Base-by-base conservation (phyloP, 805 yeast genomes). In the Yarrowia yakushimensis region DNA sequence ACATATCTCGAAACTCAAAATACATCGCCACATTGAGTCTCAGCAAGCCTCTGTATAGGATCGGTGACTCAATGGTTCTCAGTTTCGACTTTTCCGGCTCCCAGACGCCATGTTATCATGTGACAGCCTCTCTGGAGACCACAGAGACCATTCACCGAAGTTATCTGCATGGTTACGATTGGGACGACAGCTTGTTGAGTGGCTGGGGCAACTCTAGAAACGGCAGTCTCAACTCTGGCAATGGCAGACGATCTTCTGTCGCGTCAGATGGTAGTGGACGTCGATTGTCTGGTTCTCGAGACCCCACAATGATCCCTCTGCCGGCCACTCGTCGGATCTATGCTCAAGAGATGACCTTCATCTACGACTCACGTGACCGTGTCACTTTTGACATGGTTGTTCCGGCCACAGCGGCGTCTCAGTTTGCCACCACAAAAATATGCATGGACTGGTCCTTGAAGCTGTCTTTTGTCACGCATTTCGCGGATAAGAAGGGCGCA, bases 51-150 rank as follows among this genome's bases (percentile, higher is more conserved):
- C 68, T 71, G 4, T 70, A 69, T 28, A 65, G 79, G 18, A 71
- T 77, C 4, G 80, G 84, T 1, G 85, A 81, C 43, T 76, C 77
- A 17, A 73, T 84, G 9, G 75, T 76, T 20, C 65, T 81, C 8
- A 69, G 67, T 18, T 68, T 78, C 42, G 77, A 72, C 65, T 76
- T 79, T 20, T 65, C 70, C 7, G 66, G 71, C 12, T 71, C 76
- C 1, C 65, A 63, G 2, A 59, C 43, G 1, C 45, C 59, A 7
- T 75, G 78, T 60, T 68, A 73, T 45, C 79, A 76, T 63, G 72
- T 81, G 2, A 77, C 76, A 1, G 78, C 74, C 3, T 70, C 68
- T 23, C 65, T 77, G 15, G 79, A 77, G 63, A 74, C 77, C 6
- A 69, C 70, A 3, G 80, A 77, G 60, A 60, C 52, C 7, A 67